Conservation (phyloP, 495 filamentous ascomycete genomes). For the Trichoderma asperelloides region DNA sequence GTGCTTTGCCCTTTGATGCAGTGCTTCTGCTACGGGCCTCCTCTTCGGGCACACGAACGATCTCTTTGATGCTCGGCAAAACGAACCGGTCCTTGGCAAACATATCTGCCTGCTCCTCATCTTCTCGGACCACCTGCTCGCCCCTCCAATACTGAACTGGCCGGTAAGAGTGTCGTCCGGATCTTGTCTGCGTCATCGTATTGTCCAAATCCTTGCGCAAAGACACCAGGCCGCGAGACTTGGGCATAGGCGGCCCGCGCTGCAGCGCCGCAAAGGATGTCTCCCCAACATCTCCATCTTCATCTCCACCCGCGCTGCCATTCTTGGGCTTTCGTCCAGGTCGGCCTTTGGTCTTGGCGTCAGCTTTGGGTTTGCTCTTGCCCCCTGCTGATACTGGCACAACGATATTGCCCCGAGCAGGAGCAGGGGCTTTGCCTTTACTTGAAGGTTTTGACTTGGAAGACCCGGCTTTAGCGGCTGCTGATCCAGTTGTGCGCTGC, state of each 20-base stretch:
- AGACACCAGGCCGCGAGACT: conserved; percentile 56
- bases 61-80: conserved; percentile 59
- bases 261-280: conserved; percentile 28
- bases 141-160: conserved; percentile 85
- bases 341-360: conserved; percentile 13
- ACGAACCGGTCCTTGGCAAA: conserved; percentile 36
- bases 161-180: conserved; percentile 49
- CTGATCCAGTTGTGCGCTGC: background rate
- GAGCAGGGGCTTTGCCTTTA: conserved; percentile 11
- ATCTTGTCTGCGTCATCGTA: conserved; percentile 40
- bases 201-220: conserved; percentile 57
- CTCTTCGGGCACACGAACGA: conserved; percentile 63
- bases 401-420: conserved; percentile 12
- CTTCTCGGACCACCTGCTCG: conserved; percentile 59
- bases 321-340: conserved; percentile 17
- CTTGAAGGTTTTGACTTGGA: background rate
- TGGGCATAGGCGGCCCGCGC: conserved; percentile 44
- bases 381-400: background rate
- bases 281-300: conserved; percentile 28
- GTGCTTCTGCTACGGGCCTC: background rate
- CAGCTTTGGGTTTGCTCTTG: conserved; percentile 18
- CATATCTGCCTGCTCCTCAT: conserved; percentile 35
- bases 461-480: background rate
- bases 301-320: conserved; percentile 10
- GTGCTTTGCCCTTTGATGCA: background rate